A percentile compares a stretch with the other conserved stretches of the same genome.
Evolutionary conservation across 495 filamentous ascomycete species (phyloP).

Genomic region (Neurospora sp.): DNA sequence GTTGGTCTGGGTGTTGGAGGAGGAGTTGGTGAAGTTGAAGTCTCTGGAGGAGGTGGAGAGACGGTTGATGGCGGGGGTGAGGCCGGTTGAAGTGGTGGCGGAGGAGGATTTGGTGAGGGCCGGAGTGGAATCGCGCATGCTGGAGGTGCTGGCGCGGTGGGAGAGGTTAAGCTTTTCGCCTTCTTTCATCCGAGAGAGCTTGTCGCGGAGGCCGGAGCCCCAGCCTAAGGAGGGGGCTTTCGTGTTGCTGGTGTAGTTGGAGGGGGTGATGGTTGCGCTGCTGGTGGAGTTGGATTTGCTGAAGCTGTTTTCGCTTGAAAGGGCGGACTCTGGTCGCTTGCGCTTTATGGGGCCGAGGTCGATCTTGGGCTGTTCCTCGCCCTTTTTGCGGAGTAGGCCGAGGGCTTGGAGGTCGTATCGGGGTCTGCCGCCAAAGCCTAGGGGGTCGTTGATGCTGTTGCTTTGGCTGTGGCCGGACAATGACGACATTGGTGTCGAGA

Average conservation of each 20-base stretch:
- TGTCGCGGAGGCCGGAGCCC: slow-evolving; percentile 36
- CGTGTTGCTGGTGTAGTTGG: neutral
- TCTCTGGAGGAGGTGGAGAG: neutral
- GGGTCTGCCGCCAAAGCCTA: neutral
- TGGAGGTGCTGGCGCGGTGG: slow-evolving; percentile 15
- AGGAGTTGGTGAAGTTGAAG: slow-evolving; percentile 1
- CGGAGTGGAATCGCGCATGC: neutral
- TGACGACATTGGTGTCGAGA: slow-evolving; percentile 6
- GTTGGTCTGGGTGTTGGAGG: neutral
- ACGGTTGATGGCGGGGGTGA: neutral
- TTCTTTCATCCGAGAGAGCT: slow-evolving; percentile 45
- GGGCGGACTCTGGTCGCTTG: slow-evolving; percentile 41
- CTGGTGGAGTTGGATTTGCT: slow-evolving; percentile 12
- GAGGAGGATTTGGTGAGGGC: neutral
- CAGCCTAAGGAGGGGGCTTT: slow-evolving; percentile 31
- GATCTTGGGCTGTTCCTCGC: slow-evolving; percentile 39
- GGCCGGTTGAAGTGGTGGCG: slow-evolving; percentile 13
- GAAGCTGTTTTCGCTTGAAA: slow-evolving; percentile 11
- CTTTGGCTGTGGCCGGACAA: slow-evolving; percentile 1
- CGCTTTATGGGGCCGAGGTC: slow-evolving; percentile 66
- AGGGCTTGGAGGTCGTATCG: slow-evolving; percentile 39
- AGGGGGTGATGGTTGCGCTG: neutral
- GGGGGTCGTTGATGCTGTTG: neutral
- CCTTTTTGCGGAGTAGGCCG: slow-evolving; percentile 47
- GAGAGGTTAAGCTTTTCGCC: slow-evolving; percentile 34